Percentiles rank a stretch among this genome's conserved stretches.
These are phyloP conservation scores for Hortiboletus flavorubellus DNA, from an alignment of 768 basidiomycete species.

Conservation along the genomic window DNA sequence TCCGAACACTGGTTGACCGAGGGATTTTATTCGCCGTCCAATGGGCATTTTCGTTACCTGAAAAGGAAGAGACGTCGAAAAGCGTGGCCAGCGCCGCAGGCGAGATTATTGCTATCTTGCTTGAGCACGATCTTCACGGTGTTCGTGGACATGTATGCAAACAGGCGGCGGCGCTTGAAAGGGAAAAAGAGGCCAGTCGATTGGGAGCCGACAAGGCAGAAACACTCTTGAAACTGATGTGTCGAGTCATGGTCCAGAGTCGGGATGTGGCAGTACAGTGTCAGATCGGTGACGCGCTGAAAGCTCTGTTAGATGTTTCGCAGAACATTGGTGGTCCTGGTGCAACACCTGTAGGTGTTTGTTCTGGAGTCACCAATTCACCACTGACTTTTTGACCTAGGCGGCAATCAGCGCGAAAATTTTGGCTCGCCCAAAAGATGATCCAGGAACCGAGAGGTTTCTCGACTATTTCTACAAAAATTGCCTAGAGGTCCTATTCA, in stretches of 20 bases:
- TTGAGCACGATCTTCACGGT: conserved; percentile 89
- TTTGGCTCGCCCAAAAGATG: conserved; percentile 67
- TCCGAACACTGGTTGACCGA: conserved; percentile 82
- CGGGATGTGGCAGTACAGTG: conserved; percentile 85
- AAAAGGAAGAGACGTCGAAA: conserved; percentile 47
- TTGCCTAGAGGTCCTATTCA: conserved; percentile 73
- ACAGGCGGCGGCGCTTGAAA: conserved; percentile 70
- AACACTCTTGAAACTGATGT: conserved; percentile 73
- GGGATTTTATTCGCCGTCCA: conserved; percentile 90
- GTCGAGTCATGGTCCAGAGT: conserved; percentile 73
- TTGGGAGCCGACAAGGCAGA: conserved; percentile 61
- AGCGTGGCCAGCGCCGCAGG: conserved; percentile 78
- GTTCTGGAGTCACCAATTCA: neutral
- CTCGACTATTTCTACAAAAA: conserved; percentile 92
- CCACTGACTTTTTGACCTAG: conserved; percentile 14
- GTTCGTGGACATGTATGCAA: conserved; percentile 83
- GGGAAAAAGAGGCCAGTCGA: conserved; percentile 55
- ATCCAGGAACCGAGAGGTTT: conserved; percentile 84
- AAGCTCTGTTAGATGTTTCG: conserved; percentile 78
- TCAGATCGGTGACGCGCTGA: conserved; percentile 85
- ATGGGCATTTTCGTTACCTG: conserved; percentile 79
- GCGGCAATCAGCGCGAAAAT: conserved; percentile 40
- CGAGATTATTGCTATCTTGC: conserved; percentile 77
- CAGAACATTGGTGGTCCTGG: conserved; percentile 38
- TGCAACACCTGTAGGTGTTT: conserved; percentile 32